Percentiles rank a stretch among this genome's conserved stretches.
These are phyloP conservation scores for Rhodotorula sp. DNA, from an alignment of 1,284 basidiomycete genomes.

Conservation along the genomic window DNA sequence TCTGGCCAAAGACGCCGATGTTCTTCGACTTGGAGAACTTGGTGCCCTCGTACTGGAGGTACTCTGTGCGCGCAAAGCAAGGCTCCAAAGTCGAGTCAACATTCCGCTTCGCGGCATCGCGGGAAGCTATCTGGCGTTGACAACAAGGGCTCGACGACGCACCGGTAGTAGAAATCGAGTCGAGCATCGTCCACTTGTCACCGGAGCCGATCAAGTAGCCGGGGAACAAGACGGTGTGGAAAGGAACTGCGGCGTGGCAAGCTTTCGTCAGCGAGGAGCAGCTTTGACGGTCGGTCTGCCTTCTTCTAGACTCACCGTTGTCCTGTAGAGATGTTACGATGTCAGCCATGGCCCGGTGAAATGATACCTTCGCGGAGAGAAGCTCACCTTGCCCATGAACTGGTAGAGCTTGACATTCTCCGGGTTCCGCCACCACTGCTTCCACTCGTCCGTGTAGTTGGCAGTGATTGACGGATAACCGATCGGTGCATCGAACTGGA, in stretches of 20 bases:
- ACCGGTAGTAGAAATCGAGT: conserved; percentile 95
- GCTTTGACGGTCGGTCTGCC: not conserved
- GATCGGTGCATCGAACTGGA: conserved; percentile 94
- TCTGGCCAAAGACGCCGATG: conserved; percentile 95
- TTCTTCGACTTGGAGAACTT: conserved; percentile 99
- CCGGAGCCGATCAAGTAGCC: conserved; percentile 86
- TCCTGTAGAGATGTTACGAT: conserved; percentile 1
- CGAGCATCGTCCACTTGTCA: conserved; percentile 87
- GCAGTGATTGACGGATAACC: conserved; percentile 98
- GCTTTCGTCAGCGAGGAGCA: too few species aligned
- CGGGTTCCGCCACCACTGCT: conserved; percentile 95
- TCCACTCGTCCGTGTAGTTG: conserved; percentile 91
- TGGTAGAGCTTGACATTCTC: conserved; percentile 90
- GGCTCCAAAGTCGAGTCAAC: not conserved
- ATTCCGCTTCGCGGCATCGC: not conserved
- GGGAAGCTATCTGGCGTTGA: not conserved
- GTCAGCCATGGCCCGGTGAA: not conserved
- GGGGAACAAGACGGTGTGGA: conserved; percentile 97
- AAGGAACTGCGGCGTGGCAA: conserved; percentile 49
- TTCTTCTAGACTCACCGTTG: conserved; percentile 3
- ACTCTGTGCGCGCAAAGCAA: conserved; percentile 61
- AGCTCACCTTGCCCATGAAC: conserved; percentile 70
- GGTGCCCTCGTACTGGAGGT: conserved; percentile 96
- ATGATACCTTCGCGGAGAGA: not conserved
- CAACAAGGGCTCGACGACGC: not conserved